phyloP scores from a whole-genome alignment of 1,284 basidiomycete genomes.

The Malassezia yamatoensis region DNA sequence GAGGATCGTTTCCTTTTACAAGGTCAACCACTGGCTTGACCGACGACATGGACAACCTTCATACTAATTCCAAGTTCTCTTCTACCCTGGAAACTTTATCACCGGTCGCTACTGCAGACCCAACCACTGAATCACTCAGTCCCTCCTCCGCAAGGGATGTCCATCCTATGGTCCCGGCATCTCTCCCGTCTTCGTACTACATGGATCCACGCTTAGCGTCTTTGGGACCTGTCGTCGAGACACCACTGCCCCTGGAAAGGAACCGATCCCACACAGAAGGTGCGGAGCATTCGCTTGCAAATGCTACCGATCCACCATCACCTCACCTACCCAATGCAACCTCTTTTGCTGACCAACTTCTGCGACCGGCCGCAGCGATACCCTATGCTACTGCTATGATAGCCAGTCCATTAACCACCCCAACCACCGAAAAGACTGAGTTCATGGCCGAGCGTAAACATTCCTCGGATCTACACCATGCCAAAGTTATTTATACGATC shows the following conservation, averaged over 20 bases:
- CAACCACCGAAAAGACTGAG: too few relatives aligned
- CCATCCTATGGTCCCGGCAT: not conserved
- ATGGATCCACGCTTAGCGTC: not conserved
- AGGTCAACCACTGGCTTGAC: too few relatives aligned
- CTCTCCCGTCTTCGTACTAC: not conserved
- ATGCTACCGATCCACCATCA: too few relatives aligned
- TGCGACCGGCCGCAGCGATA: not conserved
- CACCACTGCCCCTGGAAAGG: not conserved
- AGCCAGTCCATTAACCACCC: not conserved
- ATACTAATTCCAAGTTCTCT: too few relatives aligned
- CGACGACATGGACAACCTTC: too few relatives aligned
- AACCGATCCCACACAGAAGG: too few relatives aligned
- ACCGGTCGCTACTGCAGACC: not conserved
- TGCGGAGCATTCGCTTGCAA: too few relatives aligned
- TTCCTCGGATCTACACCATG: not conserved
- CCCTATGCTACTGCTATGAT: not conserved
- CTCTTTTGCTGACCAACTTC: not conserved
- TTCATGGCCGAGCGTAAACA: too few relatives aligned
- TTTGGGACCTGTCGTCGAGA: not conserved
- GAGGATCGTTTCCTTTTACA: too few relatives aligned
- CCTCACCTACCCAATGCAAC: too few relatives aligned
- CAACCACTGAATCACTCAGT: not conserved
- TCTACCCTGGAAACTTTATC: not conserved
- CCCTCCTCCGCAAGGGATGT: not conserved
- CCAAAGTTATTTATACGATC: constrained; percentile 11